phyloP scores from a whole-genome alignment of 1,284 basidiomycete species.

The Moniliophthora roreri region DNA sequence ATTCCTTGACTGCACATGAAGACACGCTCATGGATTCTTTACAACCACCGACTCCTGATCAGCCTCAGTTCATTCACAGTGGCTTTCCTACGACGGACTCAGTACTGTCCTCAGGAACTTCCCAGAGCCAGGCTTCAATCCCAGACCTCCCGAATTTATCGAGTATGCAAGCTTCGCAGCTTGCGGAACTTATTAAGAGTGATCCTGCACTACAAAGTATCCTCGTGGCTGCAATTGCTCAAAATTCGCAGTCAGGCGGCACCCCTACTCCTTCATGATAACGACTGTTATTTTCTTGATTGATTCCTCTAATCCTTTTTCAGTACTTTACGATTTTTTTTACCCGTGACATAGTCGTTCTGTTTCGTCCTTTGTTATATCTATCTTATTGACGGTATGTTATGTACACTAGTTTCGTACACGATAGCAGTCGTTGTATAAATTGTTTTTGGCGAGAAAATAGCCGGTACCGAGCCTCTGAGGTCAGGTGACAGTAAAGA shows the following conservation, averaged over 20 bases:
- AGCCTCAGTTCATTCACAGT: no score
- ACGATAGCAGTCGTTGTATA: no score
- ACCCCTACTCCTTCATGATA: neutral
- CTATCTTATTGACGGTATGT: no score
- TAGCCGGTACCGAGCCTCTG: no score
- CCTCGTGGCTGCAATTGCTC: slow-evolving; percentile 28
- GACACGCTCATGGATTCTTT: neutral
- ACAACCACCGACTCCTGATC: neutral
- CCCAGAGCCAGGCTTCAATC: slow-evolving; percentile 12
- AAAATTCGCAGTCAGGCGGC: neutral
- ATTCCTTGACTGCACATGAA: neutral
- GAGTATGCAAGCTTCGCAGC: slow-evolving; percentile 30
- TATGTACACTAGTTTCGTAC: no score
- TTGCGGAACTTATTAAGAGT: slow-evolving; percentile 31
- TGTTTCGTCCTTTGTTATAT: no score
- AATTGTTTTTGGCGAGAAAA: no score
- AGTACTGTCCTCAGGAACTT: neutral
- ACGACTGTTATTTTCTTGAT: neutral
- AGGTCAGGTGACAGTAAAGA: no score
- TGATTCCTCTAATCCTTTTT: neutral
- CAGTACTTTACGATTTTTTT: neutral
- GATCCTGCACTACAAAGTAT: slow-evolving; percentile 35
- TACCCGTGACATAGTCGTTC: no score
- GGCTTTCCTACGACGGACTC: no score
- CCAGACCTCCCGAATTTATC: slow-evolving; percentile 30